Conservation (phyloP, 495 filamentous ascomycete species). For the Cercophora sp. region DNA sequence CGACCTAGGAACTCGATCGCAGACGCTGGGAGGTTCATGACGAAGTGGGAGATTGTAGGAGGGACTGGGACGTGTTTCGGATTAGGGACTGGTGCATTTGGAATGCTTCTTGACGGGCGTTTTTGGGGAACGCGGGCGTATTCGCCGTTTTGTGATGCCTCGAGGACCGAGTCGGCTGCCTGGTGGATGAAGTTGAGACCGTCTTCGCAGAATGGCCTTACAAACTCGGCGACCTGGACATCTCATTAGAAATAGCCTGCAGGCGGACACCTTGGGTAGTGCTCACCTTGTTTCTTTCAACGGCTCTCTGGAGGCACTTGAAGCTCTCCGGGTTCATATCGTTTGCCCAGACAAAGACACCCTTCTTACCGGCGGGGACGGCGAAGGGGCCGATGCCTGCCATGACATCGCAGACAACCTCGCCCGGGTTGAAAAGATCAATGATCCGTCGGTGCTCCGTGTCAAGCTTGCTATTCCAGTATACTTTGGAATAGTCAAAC, state of each 20-base stretch:
- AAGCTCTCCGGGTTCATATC: constrained; percentile 92
- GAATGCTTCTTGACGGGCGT: constrained; percentile 29
- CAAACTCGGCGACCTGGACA: constrained; percentile 63
- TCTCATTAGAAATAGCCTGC: constrained; percentile 1
- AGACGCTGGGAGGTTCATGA: constrained; percentile 93
- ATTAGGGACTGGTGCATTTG: constrained; percentile 30
- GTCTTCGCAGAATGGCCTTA: constrained; percentile 74
- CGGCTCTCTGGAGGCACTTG: constrained; percentile 62
- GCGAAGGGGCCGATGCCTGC: constrained; percentile 96
- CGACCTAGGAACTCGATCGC: constrained; percentile 82
- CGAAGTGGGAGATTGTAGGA: constrained; percentile 77
- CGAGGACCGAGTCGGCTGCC: constrained; percentile 60
- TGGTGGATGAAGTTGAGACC: constrained; percentile 73
- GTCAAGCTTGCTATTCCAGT: constrained; percentile 92
- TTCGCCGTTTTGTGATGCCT: constrained; percentile 45
- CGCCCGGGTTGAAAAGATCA: constrained; percentile 70
- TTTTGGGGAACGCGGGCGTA: constrained; percentile 40
- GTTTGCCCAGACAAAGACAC: constrained; percentile 94
- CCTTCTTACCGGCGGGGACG: constrained; percentile 82
- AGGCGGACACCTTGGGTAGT: neutral
- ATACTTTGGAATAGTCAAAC: constrained; percentile 83
- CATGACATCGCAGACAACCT: constrained; percentile 96
- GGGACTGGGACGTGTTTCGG: constrained; percentile 52
- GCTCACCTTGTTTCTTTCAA: constrained; percentile 70
- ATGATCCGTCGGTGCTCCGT: constrained; percentile 83